phyloP scores from a whole-genome alignment of 805 yeast species.

The Candida easanensis region DNA sequence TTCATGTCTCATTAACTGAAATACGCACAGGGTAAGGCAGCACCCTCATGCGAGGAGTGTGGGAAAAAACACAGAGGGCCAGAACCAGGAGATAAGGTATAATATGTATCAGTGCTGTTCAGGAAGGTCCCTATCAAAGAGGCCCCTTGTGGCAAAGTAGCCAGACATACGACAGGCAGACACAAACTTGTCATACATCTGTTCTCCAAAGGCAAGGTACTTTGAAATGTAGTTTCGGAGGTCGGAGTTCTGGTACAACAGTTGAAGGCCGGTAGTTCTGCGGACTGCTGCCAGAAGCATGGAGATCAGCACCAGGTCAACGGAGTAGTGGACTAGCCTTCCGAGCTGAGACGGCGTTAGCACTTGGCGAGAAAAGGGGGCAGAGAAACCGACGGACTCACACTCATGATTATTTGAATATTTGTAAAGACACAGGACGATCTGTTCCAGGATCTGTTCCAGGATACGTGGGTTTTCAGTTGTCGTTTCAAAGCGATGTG shows the following conservation, averaged over 20 bases:
- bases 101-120: background rate
- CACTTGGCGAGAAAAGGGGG: too few relatives aligned
- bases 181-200: slow-evolving; percentile 48
- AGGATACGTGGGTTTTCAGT: too few relatives aligned
- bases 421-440: too few relatives aligned
- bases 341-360: slow-evolving; percentile 33
- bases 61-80: too few relatives aligned
- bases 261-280: slow-evolving; percentile 71
- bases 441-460: too few relatives aligned
- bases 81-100: too few relatives aligned
- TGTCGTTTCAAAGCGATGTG: too few relatives aligned
- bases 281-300: slow-evolving; percentile 84
- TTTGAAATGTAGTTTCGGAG: slow-evolving; percentile 47
- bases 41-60: too few relatives aligned
- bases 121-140: slow-evolving; percentile 14
- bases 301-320: slow-evolving; percentile 77
- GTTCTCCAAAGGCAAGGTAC: slow-evolving; percentile 60
- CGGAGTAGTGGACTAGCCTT: slow-evolving; percentile 62
- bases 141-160: slow-evolving; percentile 35
- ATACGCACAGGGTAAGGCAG: too few relatives aligned
- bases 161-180: slow-evolving; percentile 44
- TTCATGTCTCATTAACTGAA: too few relatives aligned
- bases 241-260: slow-evolving; percentile 30
- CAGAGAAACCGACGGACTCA: too few relatives aligned
- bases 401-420: slow-evolving; percentile 7